phyloP scores from a whole-genome alignment of 2,329 filamentous ascomycete species.

The Hypoxylon sp. region DNA sequence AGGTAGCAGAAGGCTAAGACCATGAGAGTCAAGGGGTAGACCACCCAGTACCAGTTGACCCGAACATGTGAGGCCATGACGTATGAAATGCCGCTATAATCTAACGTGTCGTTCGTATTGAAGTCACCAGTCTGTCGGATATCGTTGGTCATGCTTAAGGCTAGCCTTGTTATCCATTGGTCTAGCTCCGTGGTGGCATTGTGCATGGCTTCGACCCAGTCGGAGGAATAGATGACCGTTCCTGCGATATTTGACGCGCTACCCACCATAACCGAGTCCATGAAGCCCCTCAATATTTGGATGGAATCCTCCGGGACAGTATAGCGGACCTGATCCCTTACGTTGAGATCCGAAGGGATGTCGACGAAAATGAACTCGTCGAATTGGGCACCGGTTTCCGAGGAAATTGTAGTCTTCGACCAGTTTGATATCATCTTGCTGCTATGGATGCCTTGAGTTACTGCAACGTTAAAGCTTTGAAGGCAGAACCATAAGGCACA shows the following conservation, averaged over 20 bases:
- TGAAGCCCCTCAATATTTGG: conserved; percentile 53
- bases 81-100: conserved; percentile 52
- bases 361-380: conserved; percentile 55
- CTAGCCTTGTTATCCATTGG: conserved; percentile 55
- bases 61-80: conserved; percentile 53
- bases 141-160: conserved; percentile 56
- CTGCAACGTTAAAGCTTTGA: conserved; percentile 52
- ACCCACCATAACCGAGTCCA: conserved; percentile 53
- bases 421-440: conserved; percentile 49
- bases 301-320: conserved; percentile 54
- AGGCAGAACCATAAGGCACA: conserved; percentile 59
- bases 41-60: conserved; percentile 57
- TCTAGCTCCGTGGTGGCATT: conserved; percentile 53
- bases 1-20: conserved; percentile 56
- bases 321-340: conserved; percentile 49
- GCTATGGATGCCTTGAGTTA: conserved; percentile 51
- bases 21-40: conserved; percentile 56
- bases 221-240: conserved; percentile 55
- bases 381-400: conserved; percentile 47
- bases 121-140: conserved; percentile 54
- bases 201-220: conserved; percentile 58
- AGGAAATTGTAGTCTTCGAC: conserved; percentile 52
- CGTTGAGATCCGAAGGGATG: conserved; percentile 52
- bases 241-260: conserved; percentile 52
- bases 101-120: conserved; percentile 40